A percentile compares a stretch with the other conserved stretches of the same genome.
Conservation (phyloP, 2,329 filamentous ascomycete genomes). For the Cryoendolithus antarcticus region DNA sequence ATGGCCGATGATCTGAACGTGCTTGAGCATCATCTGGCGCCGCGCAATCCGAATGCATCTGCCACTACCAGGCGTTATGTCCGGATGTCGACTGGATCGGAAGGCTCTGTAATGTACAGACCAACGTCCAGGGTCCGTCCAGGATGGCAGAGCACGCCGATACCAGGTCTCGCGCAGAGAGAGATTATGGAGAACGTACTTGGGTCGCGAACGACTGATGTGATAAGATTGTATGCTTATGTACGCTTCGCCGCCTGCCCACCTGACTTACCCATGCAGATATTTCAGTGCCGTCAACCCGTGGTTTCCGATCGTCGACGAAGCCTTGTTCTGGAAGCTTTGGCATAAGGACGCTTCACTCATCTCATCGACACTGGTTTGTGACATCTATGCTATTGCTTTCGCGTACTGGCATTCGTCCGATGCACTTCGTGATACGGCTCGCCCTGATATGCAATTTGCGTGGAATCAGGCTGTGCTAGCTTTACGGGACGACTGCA, state of each 20-base stretch:
- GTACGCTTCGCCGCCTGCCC: neutral
- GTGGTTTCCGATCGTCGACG: constrained; percentile 29
- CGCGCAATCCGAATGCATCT: constrained; percentile 17
- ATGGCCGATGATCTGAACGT: constrained; percentile 30
- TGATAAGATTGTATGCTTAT: constrained; percentile 24
- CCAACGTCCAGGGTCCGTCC: constrained; percentile 39
- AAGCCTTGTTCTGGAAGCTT: constrained; percentile 24
- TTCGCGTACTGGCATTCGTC: constrained; percentile 27
- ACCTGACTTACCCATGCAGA: constrained; percentile 2
- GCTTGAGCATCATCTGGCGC: constrained; percentile 27
- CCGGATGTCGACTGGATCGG: constrained; percentile 34
- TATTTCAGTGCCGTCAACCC: constrained; percentile 30
- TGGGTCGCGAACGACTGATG: constrained; percentile 26
- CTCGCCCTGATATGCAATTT: constrained; percentile 27
- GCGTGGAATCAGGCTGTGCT: constrained; percentile 31
- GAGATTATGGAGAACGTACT: constrained; percentile 31
- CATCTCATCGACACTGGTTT: constrained; percentile 26
- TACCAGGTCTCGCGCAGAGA: constrained; percentile 26
- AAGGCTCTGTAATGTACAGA: constrained; percentile 29
- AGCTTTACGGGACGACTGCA: constrained; percentile 30
- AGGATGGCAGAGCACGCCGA: constrained; percentile 17
- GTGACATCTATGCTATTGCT: constrained; percentile 27
- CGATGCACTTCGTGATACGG: constrained; percentile 23
- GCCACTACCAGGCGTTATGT: constrained; percentile 32
- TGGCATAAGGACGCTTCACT: constrained; percentile 23